Evolutionary conservation across 257 asterid species (phyloP).

Genomic region (Penstemon barbatus): DNA sequence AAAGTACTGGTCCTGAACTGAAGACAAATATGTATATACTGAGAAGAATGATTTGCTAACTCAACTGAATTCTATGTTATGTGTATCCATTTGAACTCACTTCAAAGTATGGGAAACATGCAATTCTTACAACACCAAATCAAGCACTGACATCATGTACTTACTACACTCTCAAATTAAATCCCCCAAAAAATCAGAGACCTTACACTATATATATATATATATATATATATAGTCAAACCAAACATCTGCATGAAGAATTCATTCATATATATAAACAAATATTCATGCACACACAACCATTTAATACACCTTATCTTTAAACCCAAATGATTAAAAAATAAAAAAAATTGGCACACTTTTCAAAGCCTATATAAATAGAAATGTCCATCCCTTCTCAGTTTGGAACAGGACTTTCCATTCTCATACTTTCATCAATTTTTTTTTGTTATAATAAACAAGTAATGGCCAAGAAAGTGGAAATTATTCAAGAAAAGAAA

Average conservation of each 20-base stretch:
- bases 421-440: slow-evolving; percentile 3
- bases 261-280: too few relatives aligned
- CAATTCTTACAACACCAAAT: background rate
- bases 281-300: background rate
- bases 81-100: background rate
- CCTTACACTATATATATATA: background rate
- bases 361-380: slow-evolving; percentile 38
- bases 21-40: background rate
- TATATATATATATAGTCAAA: slow-evolving; percentile 1
- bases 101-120: background rate
- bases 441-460: background rate
- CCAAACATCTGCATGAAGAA: slow-evolving; percentile 5
- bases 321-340: background rate
- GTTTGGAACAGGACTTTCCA: slow-evolving; percentile 22
- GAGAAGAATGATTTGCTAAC: background rate
- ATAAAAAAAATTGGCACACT: slow-evolving; percentile 29
- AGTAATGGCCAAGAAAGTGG: slow-evolving; percentile 41
- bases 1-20: too few relatives aligned
- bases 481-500: slow-evolving; percentile 27
- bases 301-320: background rate
- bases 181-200: background rate
- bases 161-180: background rate
- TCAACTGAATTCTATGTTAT: background rate
- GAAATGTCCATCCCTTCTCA: slow-evolving; percentile 14
- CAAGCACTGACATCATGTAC: background rate